Evolutionary conservation across 345 rosid species (phyloP).

Genomic region (Aquilaria yunnanensis): DNA sequence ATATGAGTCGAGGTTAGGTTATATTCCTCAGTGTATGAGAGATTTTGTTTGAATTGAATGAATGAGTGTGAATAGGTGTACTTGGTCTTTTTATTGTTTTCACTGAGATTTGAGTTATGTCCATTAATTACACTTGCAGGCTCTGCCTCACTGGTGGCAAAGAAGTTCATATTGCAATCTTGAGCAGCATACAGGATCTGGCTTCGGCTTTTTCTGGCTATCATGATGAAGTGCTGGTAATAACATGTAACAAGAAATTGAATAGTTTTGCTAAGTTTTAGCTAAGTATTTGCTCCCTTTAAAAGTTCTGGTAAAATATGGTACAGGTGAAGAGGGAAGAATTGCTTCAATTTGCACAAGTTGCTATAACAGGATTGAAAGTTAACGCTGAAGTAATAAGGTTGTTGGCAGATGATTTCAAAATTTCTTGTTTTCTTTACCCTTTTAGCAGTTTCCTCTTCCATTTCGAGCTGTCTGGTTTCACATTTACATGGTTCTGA

Average conservation of each 20-base stretch:
- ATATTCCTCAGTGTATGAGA: slow-evolving; percentile 7
- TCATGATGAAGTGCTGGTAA: slow-evolving; percentile 96
- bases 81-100: not conserved
- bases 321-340: slow-evolving; percentile 91
- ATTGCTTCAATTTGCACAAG: slow-evolving; percentile 89
- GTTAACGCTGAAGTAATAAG: slow-evolving; percentile 66
- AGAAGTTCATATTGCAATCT: slow-evolving; percentile 90
- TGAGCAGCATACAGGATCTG: slow-evolving; percentile 94
- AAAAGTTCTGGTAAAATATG: slow-evolving; percentile 3
- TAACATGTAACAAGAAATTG: slow-evolving; percentile 5
- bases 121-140: slow-evolving; percentile 29
- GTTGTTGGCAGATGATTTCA: slow-evolving; percentile 24
- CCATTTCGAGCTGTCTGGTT: too few species aligned
- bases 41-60: not conserved
- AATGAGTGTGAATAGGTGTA: not conserved
- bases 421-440: too few species aligned
- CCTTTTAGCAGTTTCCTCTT: too few species aligned
- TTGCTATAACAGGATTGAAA: slow-evolving; percentile 83
- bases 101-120: slow-evolving; percentile 6
- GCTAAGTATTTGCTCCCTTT: too few species aligned
- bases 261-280: too few species aligned
- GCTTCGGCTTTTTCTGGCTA: slow-evolving; percentile 70
- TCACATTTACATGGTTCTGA: too few species aligned
- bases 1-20: not conserved
- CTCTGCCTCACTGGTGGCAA: slow-evolving; percentile 85